These are phyloP conservation scores for Apiospora aurea DNA, from an alignment of 2,329 filamentous ascomycete genomes.

Conservation along the genomic window DNA sequence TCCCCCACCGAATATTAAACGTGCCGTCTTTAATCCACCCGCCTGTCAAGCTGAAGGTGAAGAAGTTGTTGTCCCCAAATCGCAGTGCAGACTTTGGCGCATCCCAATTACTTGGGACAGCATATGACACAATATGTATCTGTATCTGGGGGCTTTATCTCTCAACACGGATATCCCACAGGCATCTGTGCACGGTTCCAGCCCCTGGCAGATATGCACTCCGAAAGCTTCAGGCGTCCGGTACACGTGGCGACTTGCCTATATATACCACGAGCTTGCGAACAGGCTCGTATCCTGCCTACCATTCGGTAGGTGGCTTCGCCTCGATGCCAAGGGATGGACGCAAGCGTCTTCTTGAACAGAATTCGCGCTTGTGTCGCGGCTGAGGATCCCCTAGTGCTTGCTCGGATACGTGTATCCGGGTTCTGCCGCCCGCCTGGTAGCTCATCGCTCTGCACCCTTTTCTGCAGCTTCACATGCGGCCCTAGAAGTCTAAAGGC, in stretches of 20 bases:
- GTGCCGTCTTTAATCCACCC: not conserved
- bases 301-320: not conserved
- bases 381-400: not conserved
- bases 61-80: not conserved
- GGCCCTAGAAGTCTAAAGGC: not conserved
- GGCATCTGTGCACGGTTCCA: not conserved
- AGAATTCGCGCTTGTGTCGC: constrained; percentile 1
- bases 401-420: not conserved
- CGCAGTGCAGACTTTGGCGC: not conserved
- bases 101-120: not conserved
- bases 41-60: not conserved
- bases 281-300: not conserved
- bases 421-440: not conserved
- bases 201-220: not conserved
- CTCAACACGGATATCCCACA: not conserved
- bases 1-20: not conserved
- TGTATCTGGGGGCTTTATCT: not conserved
- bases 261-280: constrained; percentile 1
- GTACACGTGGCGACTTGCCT: not conserved
- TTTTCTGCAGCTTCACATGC: not conserved
- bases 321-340: not conserved
- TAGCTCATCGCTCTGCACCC: not conserved
- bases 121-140: not conserved
- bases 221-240: not conserved
- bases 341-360: not conserved